Base-by-base conservation (phyloP, 768 basidiomycete genomes). In the Cytidiella melzeri region DNA sequence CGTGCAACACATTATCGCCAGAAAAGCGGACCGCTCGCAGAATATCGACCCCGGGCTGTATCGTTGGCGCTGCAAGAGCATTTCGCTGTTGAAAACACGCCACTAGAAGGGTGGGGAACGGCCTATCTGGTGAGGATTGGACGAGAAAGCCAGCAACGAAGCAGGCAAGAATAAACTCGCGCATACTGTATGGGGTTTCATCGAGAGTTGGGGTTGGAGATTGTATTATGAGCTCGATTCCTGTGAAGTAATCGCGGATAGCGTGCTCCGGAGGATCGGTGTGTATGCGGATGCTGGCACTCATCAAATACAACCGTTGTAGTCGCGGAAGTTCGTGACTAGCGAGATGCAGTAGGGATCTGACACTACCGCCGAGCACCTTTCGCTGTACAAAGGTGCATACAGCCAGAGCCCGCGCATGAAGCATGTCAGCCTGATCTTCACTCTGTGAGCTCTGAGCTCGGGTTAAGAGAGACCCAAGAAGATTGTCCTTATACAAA, bases 301-400 rank as follows among this genome's bases (percentile, higher is more conserved):
- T 65, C 18, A 68, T 72, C 50, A 72, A 69, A 39, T 74, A 61
- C 36, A 75, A 65, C 56, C 72, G 72, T 56, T 75, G 74, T 5
- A 77, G 57, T 5, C 73, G 69, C 47, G 71, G 73, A 3, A 67
- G 55, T 45, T 69, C 72, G 45, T 48, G 58, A 21, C 61, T 57
- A 6, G 68, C 60, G 0, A 72, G 47, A 18, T 44, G 20, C 9
- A 57, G 13, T 4, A 56, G 55, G 1, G 65, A 50, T 4, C 57
- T 54, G 15, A 61, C 63, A 44, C 56, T 48, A 25, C 43, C 45
- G 13, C 43, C 48, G 23, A 65, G 57, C 26, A 67, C 50, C 39
- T 65, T 61, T 3, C 53, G 48, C 47, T 64, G 61, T 34, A 70
- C 62, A 43, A 57, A 65, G n/a, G 61, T 53, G 51, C 69, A 70